phyloP scores from a whole-genome alignment of 352 stramenopile species.

The Phytophthora palmivora region DNA sequence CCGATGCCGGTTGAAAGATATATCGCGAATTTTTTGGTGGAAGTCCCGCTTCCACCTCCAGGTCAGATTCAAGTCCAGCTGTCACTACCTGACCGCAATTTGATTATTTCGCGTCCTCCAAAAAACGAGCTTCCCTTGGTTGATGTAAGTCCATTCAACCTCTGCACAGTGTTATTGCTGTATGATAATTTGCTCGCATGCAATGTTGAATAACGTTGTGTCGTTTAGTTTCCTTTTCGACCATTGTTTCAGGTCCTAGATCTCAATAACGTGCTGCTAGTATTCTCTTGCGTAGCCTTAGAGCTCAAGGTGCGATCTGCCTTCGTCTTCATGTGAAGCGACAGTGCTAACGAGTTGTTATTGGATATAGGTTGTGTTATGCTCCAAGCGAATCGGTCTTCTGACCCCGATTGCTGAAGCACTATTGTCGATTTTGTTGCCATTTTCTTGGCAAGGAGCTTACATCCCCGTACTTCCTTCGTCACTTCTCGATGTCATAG shows the following conservation, averaged over 20 bases:
- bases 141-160: constrained; percentile 59
- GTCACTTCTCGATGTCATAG: constrained; percentile 93
- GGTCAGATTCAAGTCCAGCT: constrained; percentile 92
- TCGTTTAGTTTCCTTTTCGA: constrained; percentile 90
- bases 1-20: constrained; percentile 97
- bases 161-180: not conserved
- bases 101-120: constrained; percentile 88
- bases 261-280: constrained; percentile 91
- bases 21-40: constrained; percentile 96
- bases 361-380: constrained; percentile 85
- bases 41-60: constrained; percentile 95
- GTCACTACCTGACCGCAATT: constrained; percentile 84
- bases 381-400: constrained; percentile 89
- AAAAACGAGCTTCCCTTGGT: constrained; percentile 93
- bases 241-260: constrained; percentile 93
- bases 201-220: not conserved
- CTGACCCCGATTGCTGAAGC: constrained; percentile 93
- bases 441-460: constrained; percentile 94
- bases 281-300: constrained; percentile 91
- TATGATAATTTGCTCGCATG: not conserved
- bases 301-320: constrained; percentile 84
- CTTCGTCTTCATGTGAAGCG: not conserved
- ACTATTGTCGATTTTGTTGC: constrained; percentile 92
- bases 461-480: constrained; percentile 95
- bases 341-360: not conserved